phyloP scores from a whole-genome alignment of 331 rosid species.

The Malus hybrid region DNA sequence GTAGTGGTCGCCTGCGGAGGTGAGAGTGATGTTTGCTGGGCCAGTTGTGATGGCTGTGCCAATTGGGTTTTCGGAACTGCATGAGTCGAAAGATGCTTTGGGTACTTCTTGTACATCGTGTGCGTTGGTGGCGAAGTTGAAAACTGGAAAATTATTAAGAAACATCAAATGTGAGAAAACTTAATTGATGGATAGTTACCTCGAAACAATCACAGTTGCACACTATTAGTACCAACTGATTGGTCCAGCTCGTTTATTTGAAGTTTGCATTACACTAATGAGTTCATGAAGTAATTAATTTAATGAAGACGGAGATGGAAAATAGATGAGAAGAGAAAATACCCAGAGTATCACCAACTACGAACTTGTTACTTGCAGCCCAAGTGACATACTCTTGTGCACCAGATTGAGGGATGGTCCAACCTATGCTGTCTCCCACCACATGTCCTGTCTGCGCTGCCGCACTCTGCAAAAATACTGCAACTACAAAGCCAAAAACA shows the following conservation, averaged over 20 bases:
- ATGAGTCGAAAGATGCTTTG: no score
- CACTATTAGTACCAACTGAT: no score
- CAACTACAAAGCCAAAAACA: background rate
- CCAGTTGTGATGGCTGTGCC: no score
- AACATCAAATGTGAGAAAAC: background rate
- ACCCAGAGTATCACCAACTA: constrained; percentile 30
- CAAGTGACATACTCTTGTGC: constrained; percentile 18
- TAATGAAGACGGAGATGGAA: background rate
- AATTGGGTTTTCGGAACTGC: no score
- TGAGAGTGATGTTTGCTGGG: no score
- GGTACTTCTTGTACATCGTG: no score
- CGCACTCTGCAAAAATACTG: background rate
- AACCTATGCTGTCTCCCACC: constrained; percentile 30
- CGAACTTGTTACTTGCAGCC: background rate
- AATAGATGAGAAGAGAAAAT: background rate
- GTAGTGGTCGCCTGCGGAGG: constrained; percentile 18
- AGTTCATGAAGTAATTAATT: no score
- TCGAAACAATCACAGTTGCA: no score
- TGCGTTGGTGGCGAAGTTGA: constrained; percentile 11
- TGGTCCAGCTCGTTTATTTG: no score
- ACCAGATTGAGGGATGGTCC: constrained; percentile 13
- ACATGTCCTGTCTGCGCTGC: constrained; percentile 24
- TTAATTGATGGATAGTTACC: background rate
- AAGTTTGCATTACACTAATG: no score
- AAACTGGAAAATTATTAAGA: constrained; percentile 1